These are phyloP conservation scores for Bromus sterilis DNA, from an alignment of 176 grass and related monocot genomes.

Conservation along the genomic window DNA sequence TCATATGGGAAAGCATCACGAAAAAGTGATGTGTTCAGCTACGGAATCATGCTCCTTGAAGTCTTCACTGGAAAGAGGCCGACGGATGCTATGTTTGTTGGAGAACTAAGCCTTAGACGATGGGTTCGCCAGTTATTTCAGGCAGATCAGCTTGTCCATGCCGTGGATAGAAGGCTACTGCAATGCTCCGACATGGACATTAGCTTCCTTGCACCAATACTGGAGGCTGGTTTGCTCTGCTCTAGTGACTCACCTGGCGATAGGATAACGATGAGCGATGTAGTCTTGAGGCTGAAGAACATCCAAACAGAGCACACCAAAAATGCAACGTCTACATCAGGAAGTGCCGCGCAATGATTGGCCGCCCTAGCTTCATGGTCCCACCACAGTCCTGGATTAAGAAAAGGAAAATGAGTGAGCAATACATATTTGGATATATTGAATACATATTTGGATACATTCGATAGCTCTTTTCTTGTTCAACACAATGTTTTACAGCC, in stretches of 20 bases:
- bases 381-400: neutral
- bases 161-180: neutral
- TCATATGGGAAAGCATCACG: neutral
- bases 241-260: neutral
- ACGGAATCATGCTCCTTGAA: neutral
- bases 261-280: neutral
- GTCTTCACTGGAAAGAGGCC: neutral
- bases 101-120: neutral
- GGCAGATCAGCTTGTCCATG: neutral
- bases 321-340: neutral
- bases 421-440: too few relatives aligned
- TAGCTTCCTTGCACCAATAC: neutral
- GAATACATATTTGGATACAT: too few relatives aligned
- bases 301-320: neutral
- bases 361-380: neutral
- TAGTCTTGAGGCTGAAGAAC: neutral
- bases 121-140: neutral
- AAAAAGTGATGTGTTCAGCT: neutral
- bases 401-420: too few relatives aligned
- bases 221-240: neutral
- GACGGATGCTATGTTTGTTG: neutral
- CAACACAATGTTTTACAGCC: too few relatives aligned
- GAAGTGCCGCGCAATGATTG: neutral
- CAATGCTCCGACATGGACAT: neutral
- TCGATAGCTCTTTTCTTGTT: too few relatives aligned